A percentile compares a stretch with the other conserved stretches of the same genome.
Conservation (phyloP, 768 basidiomycete genomes). For the Gymnopilus dilepis region DNA sequence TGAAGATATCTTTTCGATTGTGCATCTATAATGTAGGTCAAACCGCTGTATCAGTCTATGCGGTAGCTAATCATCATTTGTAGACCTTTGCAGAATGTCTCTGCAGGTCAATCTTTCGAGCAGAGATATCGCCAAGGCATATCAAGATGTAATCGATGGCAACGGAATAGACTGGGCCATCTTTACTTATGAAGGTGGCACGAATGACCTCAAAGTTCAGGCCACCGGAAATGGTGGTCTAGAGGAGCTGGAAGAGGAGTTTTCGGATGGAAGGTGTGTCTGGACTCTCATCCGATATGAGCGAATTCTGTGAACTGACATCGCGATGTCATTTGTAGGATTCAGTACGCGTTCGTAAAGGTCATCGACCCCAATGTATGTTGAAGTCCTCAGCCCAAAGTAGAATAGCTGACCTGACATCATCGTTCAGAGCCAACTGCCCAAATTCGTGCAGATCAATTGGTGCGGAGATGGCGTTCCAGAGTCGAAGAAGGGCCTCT, state of each 20-base stretch:
- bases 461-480: conserved; percentile 99
- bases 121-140: conserved; percentile 72
- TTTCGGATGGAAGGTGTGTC: conserved; percentile 87
- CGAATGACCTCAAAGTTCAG: conserved; percentile 89
- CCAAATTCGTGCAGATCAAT: conserved; percentile 94
- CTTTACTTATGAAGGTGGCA: conserved; percentile 80
- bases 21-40: neutral
- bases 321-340: conserved; percentile 51
- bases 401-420: conserved; percentile 8
- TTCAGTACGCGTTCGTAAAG: conserved; percentile 90
- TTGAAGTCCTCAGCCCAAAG: conserved; percentile 8
- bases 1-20: neutral
- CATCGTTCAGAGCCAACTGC: conserved; percentile 66
- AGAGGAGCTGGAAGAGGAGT: conserved; percentile 92
- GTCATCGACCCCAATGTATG: conserved; percentile 86
- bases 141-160: conserved; percentile 73
- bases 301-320: conserved; percentile 17
- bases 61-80: neutral
- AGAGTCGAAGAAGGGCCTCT: conserved; percentile 88
- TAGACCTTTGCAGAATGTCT: conserved; percentile 55
- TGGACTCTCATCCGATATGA: conserved; percentile 15
- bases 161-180: conserved; percentile 77
- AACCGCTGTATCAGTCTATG: neutral
- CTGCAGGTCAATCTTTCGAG: conserved; percentile 80
- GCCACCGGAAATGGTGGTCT: conserved; percentile 85